Conservation (phyloP, 352 stramenopile species). For the Poterioochromonas sp. region DNA sequence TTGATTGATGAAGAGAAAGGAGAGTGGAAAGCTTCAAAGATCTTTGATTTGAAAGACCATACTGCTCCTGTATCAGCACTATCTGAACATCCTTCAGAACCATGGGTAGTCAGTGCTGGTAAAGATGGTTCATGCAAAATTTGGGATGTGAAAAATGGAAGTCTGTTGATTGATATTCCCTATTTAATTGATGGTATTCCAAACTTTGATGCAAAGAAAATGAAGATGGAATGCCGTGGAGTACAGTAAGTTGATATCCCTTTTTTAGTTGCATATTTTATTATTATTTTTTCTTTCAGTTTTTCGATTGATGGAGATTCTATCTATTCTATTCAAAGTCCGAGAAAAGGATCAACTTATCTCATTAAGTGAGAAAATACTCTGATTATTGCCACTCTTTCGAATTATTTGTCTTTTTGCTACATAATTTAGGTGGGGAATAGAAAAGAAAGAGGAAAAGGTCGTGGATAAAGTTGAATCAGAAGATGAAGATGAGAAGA, state of each 20-base stretch:
- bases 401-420: too few relatives aligned
- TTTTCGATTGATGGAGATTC: neutral
- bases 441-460: too few relatives aligned
- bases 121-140: neutral
- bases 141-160: neutral
- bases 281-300: neutral
- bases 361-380: constrained; percentile 10
- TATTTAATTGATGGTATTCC: neutral
- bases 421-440: too few relatives aligned
- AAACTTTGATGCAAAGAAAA: neutral
- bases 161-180: neutral
- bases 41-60: neutral
- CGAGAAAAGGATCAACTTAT: neutral
- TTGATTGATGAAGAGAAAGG: too few relatives aligned
- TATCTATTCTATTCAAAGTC: neutral
- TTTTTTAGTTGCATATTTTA: neutral
- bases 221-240: neutral
- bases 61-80: neutral
- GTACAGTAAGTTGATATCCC: neutral
- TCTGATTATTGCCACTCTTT: too few relatives aligned
- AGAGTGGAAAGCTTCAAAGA: neutral
- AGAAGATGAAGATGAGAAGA: too few relatives aligned
- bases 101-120: neutral
- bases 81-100: neutral
- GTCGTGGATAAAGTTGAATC: too few relatives aligned